Base-by-base conservation (phyloP, 306 rosid species). In the Cicer chorassanicum region DNA sequence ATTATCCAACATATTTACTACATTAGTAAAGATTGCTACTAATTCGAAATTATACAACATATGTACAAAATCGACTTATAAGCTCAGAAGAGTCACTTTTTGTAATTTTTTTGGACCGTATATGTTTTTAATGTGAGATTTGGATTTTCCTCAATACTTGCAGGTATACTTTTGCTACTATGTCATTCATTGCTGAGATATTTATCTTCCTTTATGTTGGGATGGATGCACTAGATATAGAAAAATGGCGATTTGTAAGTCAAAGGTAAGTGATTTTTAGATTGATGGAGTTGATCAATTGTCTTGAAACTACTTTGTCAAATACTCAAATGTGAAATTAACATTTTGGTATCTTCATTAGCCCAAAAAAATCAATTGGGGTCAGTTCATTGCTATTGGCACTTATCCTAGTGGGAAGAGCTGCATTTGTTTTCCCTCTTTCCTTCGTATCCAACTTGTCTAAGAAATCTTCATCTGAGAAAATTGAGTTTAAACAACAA, bases 201-300 rank as follows among this genome's bases (percentile, higher is more conserved):
- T 95, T 92, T 72, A 89, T 95, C 77, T 95, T 95, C 84, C 95
- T 95, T 50, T 95, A 95, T 76, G 99, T 95, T 60, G 99, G 99
- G 70, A 95, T 95, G 98, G 99, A 95, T 75, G 93, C 99, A 50
- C 64, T 95, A 72, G 99, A 95, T 67, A 92, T 95, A 45, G 99
- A 95, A 78, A 95, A 95, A 84, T 95, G 99, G 99, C 86, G 85
- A 89, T 75, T 82, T 72, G 90, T 85, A 60, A 89, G 98, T 70
- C 84, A 84, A 29, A 90, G 99, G 99, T 95, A 87, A 48, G 84
- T 14, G 5, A 14, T 38, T 80, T 69, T 59, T 56, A 13, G n/a
- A 45, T 15, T 36, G 46, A 65, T 39, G 1, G 48, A 39, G 68
- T 63, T 63, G 15, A 48, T 51, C 39, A 60, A 57, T 56, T 62